These are phyloP conservation scores for Acrasis kona DNA, from an alignment of 78 protist species.

Conservation along the genomic window DNA sequence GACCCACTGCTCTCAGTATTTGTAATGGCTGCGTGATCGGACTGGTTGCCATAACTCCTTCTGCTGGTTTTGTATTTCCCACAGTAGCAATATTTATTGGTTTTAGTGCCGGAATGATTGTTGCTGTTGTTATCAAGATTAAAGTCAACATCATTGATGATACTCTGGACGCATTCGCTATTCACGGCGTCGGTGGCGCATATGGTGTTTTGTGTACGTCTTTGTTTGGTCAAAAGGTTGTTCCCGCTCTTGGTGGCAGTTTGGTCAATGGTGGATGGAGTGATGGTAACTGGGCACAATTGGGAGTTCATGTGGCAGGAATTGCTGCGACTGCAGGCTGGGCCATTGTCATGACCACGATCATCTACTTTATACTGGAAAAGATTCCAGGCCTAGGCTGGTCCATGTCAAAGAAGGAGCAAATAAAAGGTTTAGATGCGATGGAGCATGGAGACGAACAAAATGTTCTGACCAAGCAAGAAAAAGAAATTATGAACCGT, in stretches of 20 bases:
- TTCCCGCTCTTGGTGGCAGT: neutral
- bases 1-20: neutral
- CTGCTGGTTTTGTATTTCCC: constrained; percentile 50
- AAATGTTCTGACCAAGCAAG: too few species aligned
- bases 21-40: constrained; percentile 40
- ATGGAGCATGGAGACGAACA: too few species aligned
- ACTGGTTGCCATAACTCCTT: constrained; percentile 71
- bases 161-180: constrained; percentile 54
- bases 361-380: neutral
- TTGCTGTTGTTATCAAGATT: constrained; percentile 33
- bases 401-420: neutral
- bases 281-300: neutral
- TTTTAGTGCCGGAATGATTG: constrained; percentile 35
- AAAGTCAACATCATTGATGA: constrained; percentile 46
- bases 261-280: neutral
- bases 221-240: neutral
- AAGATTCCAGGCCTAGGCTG: neutral
- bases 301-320: neutral
- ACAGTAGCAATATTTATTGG: constrained; percentile 37
- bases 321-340: neutral
- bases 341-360: neutral
- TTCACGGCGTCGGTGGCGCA: constrained; percentile 59
- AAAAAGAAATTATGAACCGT: too few species aligned
- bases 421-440: neutral
- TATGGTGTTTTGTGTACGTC: constrained; percentile 55